These are phyloP conservation scores for Marasmius fiardii DNA, from an alignment of 1,284 basidiomycete species.

Conservation along the genomic window DNA sequence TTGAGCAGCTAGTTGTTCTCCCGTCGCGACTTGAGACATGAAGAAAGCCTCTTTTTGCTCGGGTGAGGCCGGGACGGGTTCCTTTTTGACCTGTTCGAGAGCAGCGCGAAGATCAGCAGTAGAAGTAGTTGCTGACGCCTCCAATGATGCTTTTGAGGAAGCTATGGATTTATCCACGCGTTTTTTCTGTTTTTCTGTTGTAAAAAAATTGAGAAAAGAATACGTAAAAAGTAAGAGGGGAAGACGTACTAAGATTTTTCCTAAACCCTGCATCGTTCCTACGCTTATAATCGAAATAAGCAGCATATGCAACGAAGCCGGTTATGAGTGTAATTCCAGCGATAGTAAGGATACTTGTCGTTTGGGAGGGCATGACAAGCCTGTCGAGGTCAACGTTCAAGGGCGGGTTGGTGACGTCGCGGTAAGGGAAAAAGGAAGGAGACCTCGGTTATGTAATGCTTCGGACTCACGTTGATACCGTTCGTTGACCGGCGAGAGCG, in stretches of 20 bases:
- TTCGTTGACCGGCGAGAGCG: slow-evolving; percentile 24
- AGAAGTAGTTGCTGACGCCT: slow-evolving; percentile 24
- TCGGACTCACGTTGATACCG: slow-evolving; percentile 22
- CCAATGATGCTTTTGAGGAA: slow-evolving; percentile 49
- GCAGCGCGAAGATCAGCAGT: slow-evolving; percentile 56
- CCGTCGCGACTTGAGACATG: slow-evolving; percentile 84
- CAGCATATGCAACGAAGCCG: slow-evolving; percentile 74
- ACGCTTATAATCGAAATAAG: slow-evolving; percentile 95
- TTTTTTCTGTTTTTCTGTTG: slow-evolving; percentile 85
- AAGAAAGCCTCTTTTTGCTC: slow-evolving; percentile 87
- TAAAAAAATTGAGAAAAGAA: slow-evolving; percentile 9
- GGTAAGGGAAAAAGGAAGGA: slow-evolving; percentile 14
- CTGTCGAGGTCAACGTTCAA: slow-evolving; percentile 16
- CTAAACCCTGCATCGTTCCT: slow-evolving; percentile 88
- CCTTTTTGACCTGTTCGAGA: slow-evolving; percentile 58
- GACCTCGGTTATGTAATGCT: slow-evolving; percentile 15
- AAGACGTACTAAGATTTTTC: slow-evolving; percentile 77
- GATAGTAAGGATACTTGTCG: slow-evolving; percentile 50
- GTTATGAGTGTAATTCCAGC: slow-evolving; percentile 61
- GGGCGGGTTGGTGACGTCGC: slow-evolving; percentile 18
- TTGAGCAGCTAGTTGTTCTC: slow-evolving; percentile 80
- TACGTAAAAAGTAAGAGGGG: slow-evolving; percentile 6
- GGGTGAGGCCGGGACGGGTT: slow-evolving; percentile 62
- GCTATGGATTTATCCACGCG: slow-evolving; percentile 77
- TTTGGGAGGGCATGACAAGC: slow-evolving; percentile 39